phyloP scores from a whole-genome alignment of 2,329 filamentous ascomycete species.

The Trichoderma sp. region DNA sequence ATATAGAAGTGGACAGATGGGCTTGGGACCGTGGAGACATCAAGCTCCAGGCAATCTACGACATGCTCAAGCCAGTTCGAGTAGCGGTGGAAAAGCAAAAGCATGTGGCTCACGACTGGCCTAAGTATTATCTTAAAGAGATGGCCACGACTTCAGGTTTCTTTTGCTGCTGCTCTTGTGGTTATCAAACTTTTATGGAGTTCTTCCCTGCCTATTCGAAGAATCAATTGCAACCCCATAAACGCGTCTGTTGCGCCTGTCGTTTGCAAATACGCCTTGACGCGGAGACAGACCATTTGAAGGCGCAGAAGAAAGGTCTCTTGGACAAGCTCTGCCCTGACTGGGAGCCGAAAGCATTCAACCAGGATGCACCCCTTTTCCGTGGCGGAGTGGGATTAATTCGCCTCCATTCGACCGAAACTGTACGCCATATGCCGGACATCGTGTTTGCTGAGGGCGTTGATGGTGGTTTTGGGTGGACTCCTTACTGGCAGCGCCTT shows the following conservation, averaged over 20 bases:
- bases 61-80: slow-evolving; percentile 34
- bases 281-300: slow-evolving; percentile 31
- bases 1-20: slow-evolving; percentile 24
- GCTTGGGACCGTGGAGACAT: slow-evolving; percentile 1
- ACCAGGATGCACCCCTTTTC: slow-evolving; percentile 33
- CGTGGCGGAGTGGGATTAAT: slow-evolving; percentile 23
- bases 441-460: neutral
- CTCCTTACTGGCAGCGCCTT: slow-evolving; percentile 3
- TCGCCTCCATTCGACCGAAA: slow-evolving; percentile 22
- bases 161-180: slow-evolving; percentile 36
- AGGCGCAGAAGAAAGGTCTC: slow-evolving; percentile 20
- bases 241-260: slow-evolving; percentile 32
- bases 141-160: slow-evolving; percentile 26
- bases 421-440: slow-evolving; percentile 15
- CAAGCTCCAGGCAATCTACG: slow-evolving; percentile 28
- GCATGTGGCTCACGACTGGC: slow-evolving; percentile 24
- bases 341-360: slow-evolving; percentile 29
- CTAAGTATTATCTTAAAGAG: slow-evolving; percentile 25
- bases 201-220: slow-evolving; percentile 27
- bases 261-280: slow-evolving; percentile 31
- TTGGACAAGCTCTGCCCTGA: slow-evolving; percentile 28
- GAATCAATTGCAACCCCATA: neutral
- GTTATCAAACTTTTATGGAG: slow-evolving; percentile 32
- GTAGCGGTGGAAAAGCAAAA: slow-evolving; percentile 25
- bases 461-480: slow-evolving; percentile 21